phyloP scores from a whole-genome alignment of 805 yeast genomes.

The Yarrowia deformans region DNA sequence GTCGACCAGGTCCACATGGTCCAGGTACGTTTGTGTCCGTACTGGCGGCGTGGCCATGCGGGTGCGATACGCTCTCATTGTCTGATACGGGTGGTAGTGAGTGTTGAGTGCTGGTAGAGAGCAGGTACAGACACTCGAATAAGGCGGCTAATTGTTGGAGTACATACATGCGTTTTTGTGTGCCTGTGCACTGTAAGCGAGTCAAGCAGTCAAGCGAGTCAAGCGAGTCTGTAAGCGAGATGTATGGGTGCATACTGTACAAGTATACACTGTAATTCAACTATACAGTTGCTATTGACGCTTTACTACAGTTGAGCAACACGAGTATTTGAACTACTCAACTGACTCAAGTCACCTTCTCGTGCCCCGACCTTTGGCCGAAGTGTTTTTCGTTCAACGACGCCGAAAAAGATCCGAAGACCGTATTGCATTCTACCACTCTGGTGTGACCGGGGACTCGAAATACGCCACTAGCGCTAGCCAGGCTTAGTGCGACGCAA shows the following conservation, averaged over 20 bases:
- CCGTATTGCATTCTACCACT: neutral
- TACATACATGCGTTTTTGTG: too few species aligned
- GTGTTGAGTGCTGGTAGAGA: neutral
- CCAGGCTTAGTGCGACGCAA: neutral
- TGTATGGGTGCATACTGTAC: too few species aligned
- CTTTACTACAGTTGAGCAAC: too few species aligned
- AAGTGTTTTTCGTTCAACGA: neutral
- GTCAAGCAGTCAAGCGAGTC: too few species aligned
- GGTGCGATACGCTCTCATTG: conserved; percentile 34
- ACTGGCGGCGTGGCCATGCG: conserved; percentile 29
- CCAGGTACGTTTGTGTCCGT: neutral
- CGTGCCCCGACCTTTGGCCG: neutral
- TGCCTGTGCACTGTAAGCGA: too few species aligned
- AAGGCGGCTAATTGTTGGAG: neutral
- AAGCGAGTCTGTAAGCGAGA: too few species aligned
- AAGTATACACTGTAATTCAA: too few species aligned
- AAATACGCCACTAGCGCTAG: neutral
- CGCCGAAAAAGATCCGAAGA: conserved; percentile 9
- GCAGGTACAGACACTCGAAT: neutral
- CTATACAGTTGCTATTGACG: too few species aligned
- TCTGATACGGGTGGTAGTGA: neutral
- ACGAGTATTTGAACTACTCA: too few species aligned
- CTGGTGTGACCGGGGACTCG: conserved; percentile 22
- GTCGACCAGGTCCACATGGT: too few species aligned
- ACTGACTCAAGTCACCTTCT: too few species aligned